These are phyloP conservation scores for Saccharum hybrid DNA, from an alignment of 202 grass and related monocot genomes.

Conservation along the genomic window DNA sequence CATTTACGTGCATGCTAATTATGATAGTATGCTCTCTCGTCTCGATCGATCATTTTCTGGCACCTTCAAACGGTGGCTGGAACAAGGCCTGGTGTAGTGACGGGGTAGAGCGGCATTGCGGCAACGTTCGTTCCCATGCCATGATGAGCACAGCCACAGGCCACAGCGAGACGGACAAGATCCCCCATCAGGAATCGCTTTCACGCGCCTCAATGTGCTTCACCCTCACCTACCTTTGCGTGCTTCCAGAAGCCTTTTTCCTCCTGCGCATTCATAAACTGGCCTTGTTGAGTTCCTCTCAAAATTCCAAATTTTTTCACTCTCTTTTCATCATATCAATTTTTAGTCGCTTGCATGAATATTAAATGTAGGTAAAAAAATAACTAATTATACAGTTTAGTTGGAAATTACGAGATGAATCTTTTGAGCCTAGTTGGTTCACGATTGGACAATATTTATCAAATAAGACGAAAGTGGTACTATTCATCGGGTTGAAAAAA, in stretches of 20 bases:
- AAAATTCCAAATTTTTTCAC: too few species aligned
- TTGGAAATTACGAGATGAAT: too few species aligned
- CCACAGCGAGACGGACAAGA: neutral
- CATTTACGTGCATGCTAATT: too few species aligned
- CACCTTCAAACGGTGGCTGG: neutral
- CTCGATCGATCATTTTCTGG: neutral
- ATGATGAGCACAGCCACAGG: neutral
- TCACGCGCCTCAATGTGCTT: slow-evolving; percentile 11
- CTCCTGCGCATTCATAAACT: neutral
- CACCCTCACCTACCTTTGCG: slow-evolving; percentile 29
- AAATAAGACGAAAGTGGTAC: too few species aligned
- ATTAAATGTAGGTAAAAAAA: too few species aligned
- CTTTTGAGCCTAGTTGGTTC: too few species aligned
- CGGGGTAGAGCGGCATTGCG: neutral
- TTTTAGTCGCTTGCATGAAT: too few species aligned
- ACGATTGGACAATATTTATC: too few species aligned
- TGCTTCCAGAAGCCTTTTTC: neutral
- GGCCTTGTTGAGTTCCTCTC: too few species aligned
- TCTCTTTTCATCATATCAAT: too few species aligned
- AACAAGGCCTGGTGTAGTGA: neutral
- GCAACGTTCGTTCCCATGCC: neutral
- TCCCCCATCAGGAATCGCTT: neutral
- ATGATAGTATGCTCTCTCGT: neutral
- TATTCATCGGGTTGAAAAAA: too few species aligned
- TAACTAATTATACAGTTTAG: too few species aligned